phyloP scores from a whole-genome alignment of 495 filamentous ascomycete genomes.

The Aspergillus saccharolyticus region DNA sequence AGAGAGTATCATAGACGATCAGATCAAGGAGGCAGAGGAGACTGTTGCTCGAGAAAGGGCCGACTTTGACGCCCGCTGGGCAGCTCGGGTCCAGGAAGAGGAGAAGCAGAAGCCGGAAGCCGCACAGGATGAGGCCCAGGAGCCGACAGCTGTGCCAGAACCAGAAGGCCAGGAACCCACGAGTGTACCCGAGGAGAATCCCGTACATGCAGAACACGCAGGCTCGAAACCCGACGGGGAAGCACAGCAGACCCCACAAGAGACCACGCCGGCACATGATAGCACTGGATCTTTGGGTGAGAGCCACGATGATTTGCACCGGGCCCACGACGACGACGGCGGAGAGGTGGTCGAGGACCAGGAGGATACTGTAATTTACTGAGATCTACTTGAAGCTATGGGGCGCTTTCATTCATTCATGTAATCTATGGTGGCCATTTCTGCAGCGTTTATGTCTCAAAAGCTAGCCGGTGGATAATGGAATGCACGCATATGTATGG shows the following conservation, averaged over 20 bases:
- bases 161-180: slow-evolving; percentile 18
- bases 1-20: slow-evolving; percentile 55
- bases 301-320: slow-evolving; percentile 26
- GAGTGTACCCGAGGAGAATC: slow-evolving; percentile 12
- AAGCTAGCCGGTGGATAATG: background rate
- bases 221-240: slow-evolving; percentile 22
- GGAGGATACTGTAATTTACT: slow-evolving; percentile 86
- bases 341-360: slow-evolving; percentile 72
- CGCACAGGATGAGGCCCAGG: slow-evolving; percentile 10
- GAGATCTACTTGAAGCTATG: slow-evolving; percentile 14
- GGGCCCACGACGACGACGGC: slow-evolving; percentile 54
- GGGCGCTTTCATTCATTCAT: background rate
- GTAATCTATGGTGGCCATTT: background rate
- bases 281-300: slow-evolving; percentile 12
- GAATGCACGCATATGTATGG: background rate
- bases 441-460: background rate
- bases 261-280: slow-evolving; percentile 15
- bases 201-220: slow-evolving; percentile 24
- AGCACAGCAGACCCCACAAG: slow-evolving; percentile 17
- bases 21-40: slow-evolving; percentile 53
- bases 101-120: slow-evolving; percentile 3
- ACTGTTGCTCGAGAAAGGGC: slow-evolving; percentile 46
- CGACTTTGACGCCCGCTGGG: slow-evolving; percentile 42
- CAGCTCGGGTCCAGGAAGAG: slow-evolving; percentile 16
- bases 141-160: slow-evolving; percentile 17